Conservation (phyloP, 768 basidiomycete species). For the Boletus huronensis region DNA sequence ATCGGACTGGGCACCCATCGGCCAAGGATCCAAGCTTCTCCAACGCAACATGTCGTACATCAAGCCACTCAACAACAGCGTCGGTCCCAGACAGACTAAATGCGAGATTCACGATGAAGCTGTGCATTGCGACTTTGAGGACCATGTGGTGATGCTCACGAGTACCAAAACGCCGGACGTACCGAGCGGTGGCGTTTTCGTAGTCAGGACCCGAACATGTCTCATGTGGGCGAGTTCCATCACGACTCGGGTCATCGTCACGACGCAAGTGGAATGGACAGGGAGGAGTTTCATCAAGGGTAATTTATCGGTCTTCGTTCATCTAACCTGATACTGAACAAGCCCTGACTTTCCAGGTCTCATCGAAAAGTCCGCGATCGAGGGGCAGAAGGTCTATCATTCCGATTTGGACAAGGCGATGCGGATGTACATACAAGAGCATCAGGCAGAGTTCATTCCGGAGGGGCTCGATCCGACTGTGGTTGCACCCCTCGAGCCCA, state of each 20-base stretch:
- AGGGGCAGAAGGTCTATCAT: conserved; percentile 89
- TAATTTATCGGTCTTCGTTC: conserved; percentile 25
- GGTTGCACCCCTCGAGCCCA: conserved; percentile 46
- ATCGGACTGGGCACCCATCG: conserved; percentile 84
- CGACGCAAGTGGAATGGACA: conserved; percentile 93
- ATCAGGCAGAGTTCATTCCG: conserved; percentile 85
- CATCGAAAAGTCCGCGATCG: conserved; percentile 87
- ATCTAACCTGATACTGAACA: background rate
- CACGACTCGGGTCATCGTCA: conserved; percentile 77
- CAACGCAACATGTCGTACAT: conserved; percentile 94
- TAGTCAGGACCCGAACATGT: conserved; percentile 92
- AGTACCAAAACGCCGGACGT: conserved; percentile 94
- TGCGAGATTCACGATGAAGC: conserved; percentile 93
- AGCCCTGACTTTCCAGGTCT: conserved; percentile 54
- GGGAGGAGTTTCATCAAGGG: conserved; percentile 96
- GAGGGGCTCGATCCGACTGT: conserved; percentile 66
- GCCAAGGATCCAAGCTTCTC: conserved; percentile 62
- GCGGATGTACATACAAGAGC: conserved; percentile 84
- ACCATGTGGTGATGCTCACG: conserved; percentile 78
- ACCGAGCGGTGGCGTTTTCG: conserved; percentile 88
- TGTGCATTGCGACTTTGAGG: conserved; percentile 75
- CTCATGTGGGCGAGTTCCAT: conserved; percentile 88
- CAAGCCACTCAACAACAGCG: conserved; percentile 81
- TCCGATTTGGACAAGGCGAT: conserved; percentile 78
- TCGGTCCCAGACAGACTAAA: conserved; percentile 94